These are phyloP conservation scores for Oryza glaberrima DNA, from an alignment of 176 grass and related monocot species.

Conservation along the genomic window DNA sequence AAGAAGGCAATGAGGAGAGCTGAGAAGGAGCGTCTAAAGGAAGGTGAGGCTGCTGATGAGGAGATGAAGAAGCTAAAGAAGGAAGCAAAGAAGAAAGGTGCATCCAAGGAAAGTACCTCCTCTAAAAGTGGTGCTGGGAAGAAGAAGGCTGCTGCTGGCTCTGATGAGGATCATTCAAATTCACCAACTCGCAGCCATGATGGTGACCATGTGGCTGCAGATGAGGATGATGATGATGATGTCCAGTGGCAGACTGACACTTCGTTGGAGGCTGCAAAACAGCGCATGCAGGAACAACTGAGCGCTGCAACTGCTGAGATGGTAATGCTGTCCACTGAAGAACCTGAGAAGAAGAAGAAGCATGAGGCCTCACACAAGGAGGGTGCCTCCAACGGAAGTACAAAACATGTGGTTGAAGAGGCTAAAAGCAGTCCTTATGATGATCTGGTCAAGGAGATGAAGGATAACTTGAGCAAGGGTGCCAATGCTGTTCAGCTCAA, in stretches of 20 bases:
- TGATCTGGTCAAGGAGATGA: slow-evolving; percentile 50
- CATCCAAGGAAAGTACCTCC: slow-evolving; percentile 12
- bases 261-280: slow-evolving; percentile 66
- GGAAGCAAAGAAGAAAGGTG: slow-evolving; percentile 65
- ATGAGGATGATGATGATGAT: slow-evolving; percentile 45
- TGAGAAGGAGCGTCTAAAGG: slow-evolving; percentile 85
- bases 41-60: slow-evolving; percentile 90
- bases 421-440: slow-evolving; percentile 7
- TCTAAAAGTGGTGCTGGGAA: neutral
- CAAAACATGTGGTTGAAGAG: neutral
- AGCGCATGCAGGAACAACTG: slow-evolving; percentile 82
- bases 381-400: neutral
- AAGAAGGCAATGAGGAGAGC: slow-evolving; percentile 91
- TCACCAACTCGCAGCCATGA: slow-evolving; percentile 55
- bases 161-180: slow-evolving; percentile 70
- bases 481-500: slow-evolving; percentile 41
- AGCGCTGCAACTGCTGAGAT: slow-evolving; percentile 84
- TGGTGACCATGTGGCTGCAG: slow-evolving; percentile 49
- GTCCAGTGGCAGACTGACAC: slow-evolving; percentile 90
- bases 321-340: slow-evolving; percentile 70
- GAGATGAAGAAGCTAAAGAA: slow-evolving; percentile 87
- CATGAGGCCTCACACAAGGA: slow-evolving; percentile 25
- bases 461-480: slow-evolving; percentile 44
- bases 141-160: slow-evolving; percentile 40
- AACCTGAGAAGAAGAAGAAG: slow-evolving; percentile 51